These are phyloP conservation scores for Cephalotrichum gorgonifer DNA, from an alignment of 2,329 filamentous ascomycete species.

Conservation along the genomic window DNA sequence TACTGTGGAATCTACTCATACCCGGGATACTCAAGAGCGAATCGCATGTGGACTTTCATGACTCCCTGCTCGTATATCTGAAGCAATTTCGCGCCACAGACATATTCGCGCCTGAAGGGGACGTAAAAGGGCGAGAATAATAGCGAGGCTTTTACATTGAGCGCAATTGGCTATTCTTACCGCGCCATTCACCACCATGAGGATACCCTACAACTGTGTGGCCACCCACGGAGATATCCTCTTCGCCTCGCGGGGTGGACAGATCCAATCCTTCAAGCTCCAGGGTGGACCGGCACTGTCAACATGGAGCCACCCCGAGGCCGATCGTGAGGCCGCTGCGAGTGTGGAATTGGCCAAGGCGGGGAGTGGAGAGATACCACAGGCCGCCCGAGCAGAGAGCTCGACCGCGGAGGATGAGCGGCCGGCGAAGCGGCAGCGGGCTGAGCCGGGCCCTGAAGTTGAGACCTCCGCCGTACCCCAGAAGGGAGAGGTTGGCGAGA, in stretches of 20 bases:
- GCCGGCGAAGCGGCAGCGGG: constrained; percentile 31
- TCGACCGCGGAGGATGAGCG: constrained; percentile 12
- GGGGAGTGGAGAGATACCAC: constrained; percentile 18
- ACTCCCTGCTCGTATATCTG: no score
- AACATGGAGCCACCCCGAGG: constrained; percentile 47
- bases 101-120: not conserved
- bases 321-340: constrained; percentile 15
- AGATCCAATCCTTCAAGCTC: constrained; percentile 57
- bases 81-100: not conserved
- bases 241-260: constrained; percentile 63
- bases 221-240: constrained; percentile 46
- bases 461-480: constrained; percentile 2
- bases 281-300: constrained; percentile 47
- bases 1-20: not conserved
- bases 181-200: constrained; percentile 23
- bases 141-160: not conserved
- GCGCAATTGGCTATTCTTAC: not conserved
- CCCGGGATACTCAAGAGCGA: not conserved
- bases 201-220: constrained; percentile 56
- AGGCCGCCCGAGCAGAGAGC: constrained; percentile 4
- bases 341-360: constrained; percentile 10
- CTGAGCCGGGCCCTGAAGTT: constrained; percentile 18
- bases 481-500: constrained; percentile 11
- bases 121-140: not conserved
- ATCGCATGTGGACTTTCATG: not conserved